Conservation (phyloP, 176 grass and related monocot species). For the Cymbopogon citratus region DNA sequence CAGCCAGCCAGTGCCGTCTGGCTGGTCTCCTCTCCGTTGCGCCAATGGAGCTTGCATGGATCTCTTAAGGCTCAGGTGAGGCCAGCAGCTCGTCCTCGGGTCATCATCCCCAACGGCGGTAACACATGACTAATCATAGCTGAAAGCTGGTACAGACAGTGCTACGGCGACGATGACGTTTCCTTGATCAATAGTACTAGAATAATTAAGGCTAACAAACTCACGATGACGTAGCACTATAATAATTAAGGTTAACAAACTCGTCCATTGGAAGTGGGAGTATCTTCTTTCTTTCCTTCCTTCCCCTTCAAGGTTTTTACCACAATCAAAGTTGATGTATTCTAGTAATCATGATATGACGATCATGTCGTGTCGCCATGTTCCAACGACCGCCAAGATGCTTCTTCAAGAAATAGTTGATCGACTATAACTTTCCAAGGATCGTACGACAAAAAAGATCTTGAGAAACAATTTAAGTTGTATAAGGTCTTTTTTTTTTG, state of each 20-base stretch:
- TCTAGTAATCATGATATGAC: background rate
- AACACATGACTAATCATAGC: background rate
- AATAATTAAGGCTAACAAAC: conserved; percentile 32
- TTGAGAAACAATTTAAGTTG: too few species aligned
- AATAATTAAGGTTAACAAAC: too few species aligned
- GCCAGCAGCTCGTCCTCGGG: background rate
- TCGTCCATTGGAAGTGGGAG: conserved; percentile 29
- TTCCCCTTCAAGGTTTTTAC: too few species aligned
- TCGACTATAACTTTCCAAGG: too few species aligned
- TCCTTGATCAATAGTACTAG: background rate
- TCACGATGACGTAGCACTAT: too few species aligned
- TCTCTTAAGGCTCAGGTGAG: conserved; percentile 37
- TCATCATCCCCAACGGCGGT: background rate
- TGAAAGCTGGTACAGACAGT: background rate
- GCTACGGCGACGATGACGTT: background rate
- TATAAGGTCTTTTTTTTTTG: too few species aligned
- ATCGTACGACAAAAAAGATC: too few species aligned
- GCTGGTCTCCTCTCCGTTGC: conserved; percentile 42
- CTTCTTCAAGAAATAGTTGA: background rate
- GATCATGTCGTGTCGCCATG: background rate
- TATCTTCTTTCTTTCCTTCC: background rate
- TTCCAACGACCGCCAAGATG: background rate
- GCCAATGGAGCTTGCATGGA: conserved; percentile 20
- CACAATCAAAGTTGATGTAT: too few species aligned
- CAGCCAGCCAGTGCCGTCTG: background rate